phyloP scores from a whole-genome alignment of 805 yeast genomes.

The Lachancea waltii region DNA sequence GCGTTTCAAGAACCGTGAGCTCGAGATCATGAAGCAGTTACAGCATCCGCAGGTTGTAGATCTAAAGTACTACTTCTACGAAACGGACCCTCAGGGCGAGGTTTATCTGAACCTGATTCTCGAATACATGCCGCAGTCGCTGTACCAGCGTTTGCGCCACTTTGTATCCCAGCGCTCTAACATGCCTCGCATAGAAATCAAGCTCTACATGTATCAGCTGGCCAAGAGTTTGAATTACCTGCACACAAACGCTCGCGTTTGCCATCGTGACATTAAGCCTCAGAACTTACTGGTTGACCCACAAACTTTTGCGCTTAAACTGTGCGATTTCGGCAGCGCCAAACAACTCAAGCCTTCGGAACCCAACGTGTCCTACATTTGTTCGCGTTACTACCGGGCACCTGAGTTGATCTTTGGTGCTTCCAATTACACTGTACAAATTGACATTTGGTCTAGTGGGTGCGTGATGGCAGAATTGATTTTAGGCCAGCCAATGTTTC shows the following conservation, averaged over 20 bases:
- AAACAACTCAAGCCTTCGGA: slow-evolving; percentile 83
- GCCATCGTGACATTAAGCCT: slow-evolving; percentile 95
- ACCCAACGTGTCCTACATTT: slow-evolving; percentile 92
- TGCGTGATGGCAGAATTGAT: slow-evolving; percentile 97
- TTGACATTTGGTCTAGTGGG: slow-evolving; percentile 96
- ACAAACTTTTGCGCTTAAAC: slow-evolving; percentile 70
- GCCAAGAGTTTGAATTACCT: slow-evolving; percentile 73
- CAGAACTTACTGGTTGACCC: slow-evolving; percentile 86
- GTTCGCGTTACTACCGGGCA: slow-evolving; percentile 94
- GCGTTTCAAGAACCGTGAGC: slow-evolving; percentile 87
- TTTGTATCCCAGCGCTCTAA: slow-evolving; percentile 64
- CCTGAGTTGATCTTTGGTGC: slow-evolving; percentile 98
- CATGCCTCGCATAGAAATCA: slow-evolving; percentile 88
- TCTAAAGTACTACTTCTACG: slow-evolving; percentile 81
- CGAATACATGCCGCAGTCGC: slow-evolving; percentile 93
- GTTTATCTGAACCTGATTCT: slow-evolving; percentile 82
- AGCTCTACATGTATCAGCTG: slow-evolving; percentile 74
- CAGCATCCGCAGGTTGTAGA: slow-evolving; percentile 84
- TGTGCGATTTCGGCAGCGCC: slow-evolving; percentile 96
- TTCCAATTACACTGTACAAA: slow-evolving; percentile 89
- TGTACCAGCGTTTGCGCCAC: slow-evolving; percentile 84
- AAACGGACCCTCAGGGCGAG: slow-evolving; percentile 47
- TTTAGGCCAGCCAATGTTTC: slow-evolving; percentile 93
- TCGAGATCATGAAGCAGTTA: slow-evolving; percentile 89
- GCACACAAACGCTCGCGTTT: slow-evolving; percentile 64